Conservation (phyloP, 208 protist genomes). For the Wallacemonas rigidus region DNA sequence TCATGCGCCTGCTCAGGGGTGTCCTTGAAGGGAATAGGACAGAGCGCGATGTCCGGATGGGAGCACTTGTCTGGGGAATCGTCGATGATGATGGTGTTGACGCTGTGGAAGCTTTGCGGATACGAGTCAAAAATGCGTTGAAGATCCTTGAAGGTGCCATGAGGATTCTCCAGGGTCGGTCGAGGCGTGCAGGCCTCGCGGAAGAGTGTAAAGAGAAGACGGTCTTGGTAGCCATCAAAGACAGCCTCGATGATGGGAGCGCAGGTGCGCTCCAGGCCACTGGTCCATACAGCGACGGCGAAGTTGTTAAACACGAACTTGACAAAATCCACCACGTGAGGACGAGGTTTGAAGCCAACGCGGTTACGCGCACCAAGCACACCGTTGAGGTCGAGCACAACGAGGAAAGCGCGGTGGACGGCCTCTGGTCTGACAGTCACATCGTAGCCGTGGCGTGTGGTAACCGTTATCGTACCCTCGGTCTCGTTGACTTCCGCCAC, state of each 20-base stretch:
- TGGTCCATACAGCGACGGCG: constrained; percentile 91
- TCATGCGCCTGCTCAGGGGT: constrained; percentile 58
- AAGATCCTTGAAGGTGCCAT: constrained; percentile 88
- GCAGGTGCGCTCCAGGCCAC: constrained; percentile 81
- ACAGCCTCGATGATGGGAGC: constrained; percentile 86
- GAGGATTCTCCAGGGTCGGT: constrained; percentile 63
- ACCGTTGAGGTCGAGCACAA: constrained; percentile 90
- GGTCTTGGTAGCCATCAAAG: constrained; percentile 76
- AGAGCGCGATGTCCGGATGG: constrained; percentile 88
- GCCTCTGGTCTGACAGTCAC: constrained; percentile 54
- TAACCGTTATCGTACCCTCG: constrained; percentile 56
- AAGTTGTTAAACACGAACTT: constrained; percentile 89
- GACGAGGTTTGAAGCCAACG: constrained; percentile 70
- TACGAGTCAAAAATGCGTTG: constrained; percentile 83
- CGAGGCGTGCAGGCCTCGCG: constrained; percentile 64
- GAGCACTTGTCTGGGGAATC: constrained; percentile 91
- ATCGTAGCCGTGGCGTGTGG: constrained; percentile 84
- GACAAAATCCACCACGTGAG: constrained; percentile 76
- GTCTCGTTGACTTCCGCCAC: constrained; percentile 62
- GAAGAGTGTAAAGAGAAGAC: constrained; percentile 83
- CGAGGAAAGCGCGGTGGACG: constrained; percentile 77
- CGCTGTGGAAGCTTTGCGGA: constrained; percentile 82
- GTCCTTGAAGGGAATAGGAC: constrained; percentile 83
- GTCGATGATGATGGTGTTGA: constrained; percentile 92
- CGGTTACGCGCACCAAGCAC: constrained; percentile 81